phyloP scores from a whole-genome alignment of 176 grass and related monocot genomes.

The Stipa capillata region DNA sequence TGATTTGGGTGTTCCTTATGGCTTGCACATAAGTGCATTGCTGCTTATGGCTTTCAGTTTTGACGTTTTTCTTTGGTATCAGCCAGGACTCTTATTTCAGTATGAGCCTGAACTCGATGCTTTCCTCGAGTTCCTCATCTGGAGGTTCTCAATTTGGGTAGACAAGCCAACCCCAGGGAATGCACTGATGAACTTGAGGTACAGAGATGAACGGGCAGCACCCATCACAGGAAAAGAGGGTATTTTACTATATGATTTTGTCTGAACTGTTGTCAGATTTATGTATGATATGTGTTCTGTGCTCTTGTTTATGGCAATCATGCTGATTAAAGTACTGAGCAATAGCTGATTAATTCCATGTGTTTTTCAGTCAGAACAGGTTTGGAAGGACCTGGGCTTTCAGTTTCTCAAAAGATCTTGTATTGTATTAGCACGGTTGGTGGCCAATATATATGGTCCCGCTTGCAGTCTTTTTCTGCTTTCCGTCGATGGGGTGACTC shows the following conservation, averaged over 20 bases:
- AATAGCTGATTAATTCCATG: background rate
- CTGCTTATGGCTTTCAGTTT: constrained; percentile 3
- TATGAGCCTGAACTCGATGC: constrained; percentile 96
- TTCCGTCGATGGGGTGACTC: constrained; percentile 94
- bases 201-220: constrained; percentile 70
- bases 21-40: background rate
- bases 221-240: constrained; percentile 68
- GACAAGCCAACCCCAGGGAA: constrained; percentile 98
- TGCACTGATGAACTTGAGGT: constrained; percentile 91
- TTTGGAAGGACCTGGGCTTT: constrained; percentile 84
- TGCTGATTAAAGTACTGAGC: background rate
- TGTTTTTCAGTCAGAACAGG: constrained; percentile 80
- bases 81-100: constrained; percentile 96
- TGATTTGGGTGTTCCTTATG: background rate
- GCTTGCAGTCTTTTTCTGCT: constrained; percentile 85
- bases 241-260: constrained; percentile 3
- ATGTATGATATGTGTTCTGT: background rate
- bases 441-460: constrained; percentile 80
- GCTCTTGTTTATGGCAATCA: background rate
- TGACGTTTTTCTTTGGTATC: constrained; percentile 41
- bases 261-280: background rate
- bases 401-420: constrained; percentile 81
- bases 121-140: constrained; percentile 94
- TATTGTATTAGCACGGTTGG: constrained; percentile 84
- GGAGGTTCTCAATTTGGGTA: constrained; percentile 99